A percentile compares a stretch with the other conserved stretches of the same genome.
phyloP scores from a whole-genome alignment of 306 rosid genomes.

The Leucaena leucocephala region DNA sequence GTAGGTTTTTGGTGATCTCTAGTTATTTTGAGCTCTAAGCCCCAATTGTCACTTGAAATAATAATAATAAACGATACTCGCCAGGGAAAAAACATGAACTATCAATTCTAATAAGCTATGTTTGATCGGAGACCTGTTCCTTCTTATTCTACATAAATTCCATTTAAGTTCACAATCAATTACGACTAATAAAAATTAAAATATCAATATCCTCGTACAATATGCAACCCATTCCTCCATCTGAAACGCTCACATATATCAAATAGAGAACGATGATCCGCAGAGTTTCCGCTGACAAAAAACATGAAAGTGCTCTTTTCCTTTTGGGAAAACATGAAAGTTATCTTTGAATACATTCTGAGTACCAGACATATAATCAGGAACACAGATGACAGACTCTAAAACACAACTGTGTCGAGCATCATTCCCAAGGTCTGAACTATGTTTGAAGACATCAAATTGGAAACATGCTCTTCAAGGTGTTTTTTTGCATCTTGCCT shows the following conservation, averaged over 20 bases:
- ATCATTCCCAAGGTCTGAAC: constrained; percentile 93
- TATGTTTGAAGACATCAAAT: constrained; percentile 93
- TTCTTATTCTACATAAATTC: too few species aligned
- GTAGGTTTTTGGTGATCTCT: not conserved
- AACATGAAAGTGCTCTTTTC: not conserved
- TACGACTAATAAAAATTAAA: not conserved
- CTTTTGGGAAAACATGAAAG: not conserved
- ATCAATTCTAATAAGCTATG: too few species aligned
- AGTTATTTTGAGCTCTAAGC: too few species aligned
- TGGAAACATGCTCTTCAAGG: constrained; percentile 91
- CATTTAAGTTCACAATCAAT: not conserved
- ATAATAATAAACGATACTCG: too few species aligned
- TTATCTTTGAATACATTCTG: not conserved
- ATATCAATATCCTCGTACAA: not conserved
- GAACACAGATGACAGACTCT: constrained; percentile 33
- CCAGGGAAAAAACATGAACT: too few species aligned
- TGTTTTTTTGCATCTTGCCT: constrained; percentile 96
- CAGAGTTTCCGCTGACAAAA: not conserved
- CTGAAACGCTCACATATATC: not conserved
- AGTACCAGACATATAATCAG: not conserved
- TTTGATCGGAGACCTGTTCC: too few species aligned
- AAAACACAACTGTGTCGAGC: constrained; percentile 94
- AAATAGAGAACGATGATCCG: not conserved
- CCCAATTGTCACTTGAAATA: not conserved
- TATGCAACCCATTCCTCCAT: constrained; percentile 4